These are phyloP conservation scores for Nakaseomyces delphensis DNA, from an alignment of 1,139 yeast species.

Conservation along the genomic window DNA sequence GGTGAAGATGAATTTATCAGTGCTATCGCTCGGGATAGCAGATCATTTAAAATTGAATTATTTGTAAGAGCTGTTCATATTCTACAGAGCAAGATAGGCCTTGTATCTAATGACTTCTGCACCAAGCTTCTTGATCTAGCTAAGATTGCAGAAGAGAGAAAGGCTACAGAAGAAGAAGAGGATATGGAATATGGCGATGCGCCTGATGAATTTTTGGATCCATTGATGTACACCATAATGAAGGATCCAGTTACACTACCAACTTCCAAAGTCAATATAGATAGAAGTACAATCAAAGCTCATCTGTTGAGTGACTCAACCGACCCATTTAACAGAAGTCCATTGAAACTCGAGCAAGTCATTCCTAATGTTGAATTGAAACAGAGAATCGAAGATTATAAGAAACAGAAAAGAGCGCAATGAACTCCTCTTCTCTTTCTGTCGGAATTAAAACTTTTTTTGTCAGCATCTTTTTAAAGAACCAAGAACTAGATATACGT, in stretches of 20 bases:
- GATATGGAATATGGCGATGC: constrained; percentile 85
- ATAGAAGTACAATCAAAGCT: constrained; percentile 83
- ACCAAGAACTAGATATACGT: too few species aligned
- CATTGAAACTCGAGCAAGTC: constrained; percentile 82
- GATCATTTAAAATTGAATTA: constrained; percentile 64
- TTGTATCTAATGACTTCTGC: constrained; percentile 49
- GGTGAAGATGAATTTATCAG: constrained; percentile 53
- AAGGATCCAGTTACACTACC: constrained; percentile 93
- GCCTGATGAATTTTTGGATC: constrained; percentile 95
- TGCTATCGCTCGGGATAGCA: constrained; percentile 83
- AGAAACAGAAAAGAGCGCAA: constrained; percentile 32
- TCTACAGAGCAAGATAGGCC: constrained; percentile 43
- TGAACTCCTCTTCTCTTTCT: too few species aligned
- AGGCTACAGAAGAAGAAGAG: constrained; percentile 62
- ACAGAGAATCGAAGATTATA: constrained; percentile 52
- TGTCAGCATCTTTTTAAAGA: too few species aligned
- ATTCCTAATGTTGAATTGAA: constrained; percentile 63
- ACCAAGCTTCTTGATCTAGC: constrained; percentile 48
- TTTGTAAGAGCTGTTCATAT: constrained; percentile 67
- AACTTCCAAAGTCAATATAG: constrained; percentile 72
- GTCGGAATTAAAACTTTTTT: too few species aligned
- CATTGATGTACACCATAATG: constrained; percentile 92
- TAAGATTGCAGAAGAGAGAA: constrained; percentile 50
- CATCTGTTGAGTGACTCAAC: constrained; percentile 90
- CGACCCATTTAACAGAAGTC: constrained; percentile 94